A percentile compares a stretch with the other conserved stretches of the same genome.
Conservation (phyloP, 2,329 filamentous ascomycete genomes). For the Drechslera avenae region DNA sequence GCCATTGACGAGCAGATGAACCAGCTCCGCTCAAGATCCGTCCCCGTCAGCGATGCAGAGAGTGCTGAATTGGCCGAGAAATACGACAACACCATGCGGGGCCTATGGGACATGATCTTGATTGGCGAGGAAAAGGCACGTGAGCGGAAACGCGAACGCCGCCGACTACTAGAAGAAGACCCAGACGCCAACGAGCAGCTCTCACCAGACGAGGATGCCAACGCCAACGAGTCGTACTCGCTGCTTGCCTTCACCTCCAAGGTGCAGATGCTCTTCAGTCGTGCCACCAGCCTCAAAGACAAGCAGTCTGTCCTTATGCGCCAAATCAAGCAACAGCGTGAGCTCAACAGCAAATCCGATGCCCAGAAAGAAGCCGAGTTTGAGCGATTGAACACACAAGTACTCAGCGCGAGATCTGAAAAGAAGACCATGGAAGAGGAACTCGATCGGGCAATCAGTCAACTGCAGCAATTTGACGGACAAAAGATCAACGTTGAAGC, state of each 20-base stretch:
- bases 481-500: slow-evolving; percentile 27
- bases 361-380: slow-evolving; percentile 51
- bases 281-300: slow-evolving; percentile 78
- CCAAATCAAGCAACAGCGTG: slow-evolving; percentile 93
- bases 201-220: slow-evolving; percentile 66
- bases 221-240: slow-evolving; percentile 68
- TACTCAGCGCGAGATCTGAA: slow-evolving; percentile 43
- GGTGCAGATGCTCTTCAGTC: slow-evolving; percentile 77
- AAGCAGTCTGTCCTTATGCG: slow-evolving; percentile 88
- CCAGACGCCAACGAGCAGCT: slow-evolving; percentile 63
- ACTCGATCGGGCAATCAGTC: slow-evolving; percentile 43
- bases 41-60: slow-evolving; percentile 25
- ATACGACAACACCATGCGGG: slow-evolving; percentile 59
- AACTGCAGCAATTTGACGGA: slow-evolving; percentile 39
- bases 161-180: slow-evolving; percentile 55
- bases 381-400: slow-evolving; percentile 49
- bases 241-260: slow-evolving; percentile 77
- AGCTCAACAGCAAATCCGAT: slow-evolving; percentile 87
- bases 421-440: slow-evolving; percentile 45
- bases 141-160: slow-evolving; percentile 44
- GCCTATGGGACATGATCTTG: slow-evolving; percentile 60
- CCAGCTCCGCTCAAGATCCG: slow-evolving; percentile 27
- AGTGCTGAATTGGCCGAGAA: slow-evolving; percentile 38
- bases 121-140: slow-evolving; percentile 50
- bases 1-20: slow-evolving; percentile 38